phyloP scores from a whole-genome alignment of 2,329 filamentous ascomycete species.

The Phyllosticta ampelicida region DNA sequence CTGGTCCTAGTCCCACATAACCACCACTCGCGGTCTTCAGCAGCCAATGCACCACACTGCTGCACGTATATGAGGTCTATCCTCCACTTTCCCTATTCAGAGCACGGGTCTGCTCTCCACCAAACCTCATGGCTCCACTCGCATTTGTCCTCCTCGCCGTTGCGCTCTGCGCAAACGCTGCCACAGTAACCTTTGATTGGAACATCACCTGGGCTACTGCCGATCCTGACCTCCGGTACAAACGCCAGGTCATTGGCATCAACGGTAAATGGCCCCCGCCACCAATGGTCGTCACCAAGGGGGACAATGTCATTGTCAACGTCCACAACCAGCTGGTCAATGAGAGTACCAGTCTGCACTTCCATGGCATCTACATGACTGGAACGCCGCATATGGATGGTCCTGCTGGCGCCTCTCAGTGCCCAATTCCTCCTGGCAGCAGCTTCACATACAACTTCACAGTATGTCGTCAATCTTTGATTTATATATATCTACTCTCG shows the following conservation, averaged over 20 bases:
- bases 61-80: constrained; percentile 9
- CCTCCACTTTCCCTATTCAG: neutral
- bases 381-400: constrained; percentile 68
- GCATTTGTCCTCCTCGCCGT: constrained; percentile 1
- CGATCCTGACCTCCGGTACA: constrained; percentile 43
- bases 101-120: neutral
- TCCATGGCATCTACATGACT: constrained; percentile 69
- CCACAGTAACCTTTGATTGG: constrained; percentile 39
- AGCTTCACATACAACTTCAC: constrained; percentile 59
- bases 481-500: neutral
- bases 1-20: neutral
- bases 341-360: constrained; percentile 57
- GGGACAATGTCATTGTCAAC: constrained; percentile 59
- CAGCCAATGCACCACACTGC: neutral
- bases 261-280: constrained; percentile 68
- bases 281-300: constrained; percentile 60
- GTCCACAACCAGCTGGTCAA: constrained; percentile 58
- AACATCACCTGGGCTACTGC: constrained; percentile 45
- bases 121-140: neutral
- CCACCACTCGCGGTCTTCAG: neutral
- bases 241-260: constrained; percentile 52
- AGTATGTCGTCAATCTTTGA: constrained; percentile 24
- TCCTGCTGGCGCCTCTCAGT: constrained; percentile 50
- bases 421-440: constrained; percentile 47
- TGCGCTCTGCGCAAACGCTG: constrained; percentile 11